Evolutionary conservation across 768 basidiomycete species (phyloP), one percentile per base, ranked within the genome.

Genomic region (Pleurotus platypus): DNA sequence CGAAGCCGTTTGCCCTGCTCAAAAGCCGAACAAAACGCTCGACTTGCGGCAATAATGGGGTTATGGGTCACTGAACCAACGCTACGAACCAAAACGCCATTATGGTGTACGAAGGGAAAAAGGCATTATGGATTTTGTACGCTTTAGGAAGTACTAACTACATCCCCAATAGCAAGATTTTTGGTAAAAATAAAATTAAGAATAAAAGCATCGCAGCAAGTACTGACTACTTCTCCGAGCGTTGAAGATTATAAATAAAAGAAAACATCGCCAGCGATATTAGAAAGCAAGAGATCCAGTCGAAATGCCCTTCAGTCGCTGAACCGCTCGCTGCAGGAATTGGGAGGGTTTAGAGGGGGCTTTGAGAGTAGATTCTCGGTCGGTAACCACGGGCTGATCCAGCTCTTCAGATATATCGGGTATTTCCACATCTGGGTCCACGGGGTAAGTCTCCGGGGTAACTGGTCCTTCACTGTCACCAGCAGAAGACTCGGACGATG

Each of bases 401-500:
- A 77, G 65, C 39, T 69, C 77, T 45, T 73, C 74, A 12, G 70
- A 61, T 8, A 79, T 68, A 47, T 78, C 79, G 39, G 76, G 75
- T 55, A 79, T 71, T 35, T 75, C 76, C 46, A 76, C 66, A 37
- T 69, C 67, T 38, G 75, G 76, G 48, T 78, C 75, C 8, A 69
- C 61, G 15, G 81, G 64, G 50, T 69, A 64, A 12, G 76, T 74
- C 40, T 72, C 73, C 46, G 81, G 81, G 9, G 82, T 84, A 57
- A 78, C 73, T 22, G 79, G 80, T 27, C 78, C 78, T 55, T 70
- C 71, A 56, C 76, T 79, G n/a, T 74, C 73, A 22, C 72, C 73
- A 35, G 30, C 30, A 27, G 68, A 64, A 15, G 37, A 42, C 63
- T 68, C 8, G 73, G 71, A 46, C 60, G 60, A 20, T 64, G 67